Evolutionary conservation across 441 rosid species (phyloP).

Genomic region (Pelargonium australe): DNA sequence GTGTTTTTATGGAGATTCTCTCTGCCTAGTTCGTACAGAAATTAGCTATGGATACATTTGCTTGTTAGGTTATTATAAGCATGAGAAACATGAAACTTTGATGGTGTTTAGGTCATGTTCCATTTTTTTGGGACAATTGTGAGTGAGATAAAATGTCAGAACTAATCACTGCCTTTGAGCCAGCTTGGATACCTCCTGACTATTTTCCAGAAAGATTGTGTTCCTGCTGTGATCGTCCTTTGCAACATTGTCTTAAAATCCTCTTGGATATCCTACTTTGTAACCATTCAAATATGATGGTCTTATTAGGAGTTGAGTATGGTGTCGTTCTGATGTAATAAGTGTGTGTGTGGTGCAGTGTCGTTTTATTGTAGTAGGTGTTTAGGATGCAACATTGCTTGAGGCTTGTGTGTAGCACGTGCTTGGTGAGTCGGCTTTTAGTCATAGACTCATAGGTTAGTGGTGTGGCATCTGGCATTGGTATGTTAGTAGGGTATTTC

Average conservation of each 20-base stretch:
- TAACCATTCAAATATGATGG: too few relatives aligned
- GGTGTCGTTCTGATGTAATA: too few relatives aligned
- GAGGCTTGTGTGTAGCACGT: too few relatives aligned
- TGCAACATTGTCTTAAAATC: neutral
- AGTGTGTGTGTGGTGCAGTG: too few relatives aligned
- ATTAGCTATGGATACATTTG: neutral
- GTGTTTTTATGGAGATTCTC: neutral
- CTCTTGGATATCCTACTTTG: neutral
- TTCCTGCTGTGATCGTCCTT: neutral
- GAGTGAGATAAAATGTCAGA: neutral
- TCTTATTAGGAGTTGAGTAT: too few relatives aligned
- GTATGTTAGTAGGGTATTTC: too few relatives aligned
- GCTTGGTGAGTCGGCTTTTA: too few relatives aligned
- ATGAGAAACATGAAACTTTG: neutral
- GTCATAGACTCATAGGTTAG: too few relatives aligned
- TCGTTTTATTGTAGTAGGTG: too few relatives aligned
- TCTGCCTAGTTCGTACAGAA: neutral
- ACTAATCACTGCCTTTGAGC: neutral
- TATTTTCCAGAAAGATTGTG: conserved; percentile 1
- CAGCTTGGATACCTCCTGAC: neutral
- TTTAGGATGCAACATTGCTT: too few relatives aligned
- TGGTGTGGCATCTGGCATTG: too few relatives aligned
- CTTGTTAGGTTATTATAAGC: neutral
- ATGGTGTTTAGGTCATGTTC: neutral
- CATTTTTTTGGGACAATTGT: neutral